These are phyloP conservation scores for Xylariaceae sp. DNA, from an alignment of 2,329 filamentous ascomycete genomes.

Conservation along the genomic window DNA sequence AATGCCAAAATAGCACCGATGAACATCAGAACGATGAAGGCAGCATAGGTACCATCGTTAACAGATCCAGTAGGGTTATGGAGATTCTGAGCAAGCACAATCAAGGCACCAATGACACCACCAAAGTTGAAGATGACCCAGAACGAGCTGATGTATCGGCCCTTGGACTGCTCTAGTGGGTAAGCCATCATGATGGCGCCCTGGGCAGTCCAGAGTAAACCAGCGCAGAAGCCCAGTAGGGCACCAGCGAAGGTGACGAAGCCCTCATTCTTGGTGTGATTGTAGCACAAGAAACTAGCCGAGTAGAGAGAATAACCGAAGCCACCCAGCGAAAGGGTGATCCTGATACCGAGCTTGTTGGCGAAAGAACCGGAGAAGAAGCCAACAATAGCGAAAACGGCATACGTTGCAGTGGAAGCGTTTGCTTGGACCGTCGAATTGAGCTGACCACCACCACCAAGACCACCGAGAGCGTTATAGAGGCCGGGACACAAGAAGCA, in stretches of 20 bases:
- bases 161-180: slow-evolving; percentile 80
- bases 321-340: slow-evolving; percentile 74
- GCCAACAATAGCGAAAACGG: slow-evolving; percentile 63
- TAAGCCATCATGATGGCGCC: slow-evolving; percentile 92
- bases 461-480: slow-evolving; percentile 72
- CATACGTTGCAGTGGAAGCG: slow-evolving; percentile 59
- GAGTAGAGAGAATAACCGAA: slow-evolving; percentile 80
- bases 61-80: slow-evolving; percentile 59
- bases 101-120: slow-evolving; percentile 82
- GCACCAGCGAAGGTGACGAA: slow-evolving; percentile 81
- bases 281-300: slow-evolving; percentile 73
- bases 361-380: slow-evolving; percentile 79
- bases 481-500: slow-evolving; percentile 77
- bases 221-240: slow-evolving; percentile 78
- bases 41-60: slow-evolving; percentile 75
- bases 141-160: slow-evolving; percentile 87
- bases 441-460: slow-evolving; percentile 69
- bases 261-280: slow-evolving; percentile 69
- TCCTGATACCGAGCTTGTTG: slow-evolving; percentile 75
- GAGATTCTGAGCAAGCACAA: slow-evolving; percentile 77
- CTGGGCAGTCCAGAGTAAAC: slow-evolving; percentile 82
- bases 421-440: slow-evolving; percentile 65
- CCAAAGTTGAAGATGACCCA: slow-evolving; percentile 97
- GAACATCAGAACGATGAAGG: slow-evolving; percentile 76
- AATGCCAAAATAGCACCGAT: slow-evolving; percentile 68